These are phyloP conservation scores for Penicillium crystallinum DNA, from an alignment of 495 filamentous ascomycete species.

Conservation along the genomic window DNA sequence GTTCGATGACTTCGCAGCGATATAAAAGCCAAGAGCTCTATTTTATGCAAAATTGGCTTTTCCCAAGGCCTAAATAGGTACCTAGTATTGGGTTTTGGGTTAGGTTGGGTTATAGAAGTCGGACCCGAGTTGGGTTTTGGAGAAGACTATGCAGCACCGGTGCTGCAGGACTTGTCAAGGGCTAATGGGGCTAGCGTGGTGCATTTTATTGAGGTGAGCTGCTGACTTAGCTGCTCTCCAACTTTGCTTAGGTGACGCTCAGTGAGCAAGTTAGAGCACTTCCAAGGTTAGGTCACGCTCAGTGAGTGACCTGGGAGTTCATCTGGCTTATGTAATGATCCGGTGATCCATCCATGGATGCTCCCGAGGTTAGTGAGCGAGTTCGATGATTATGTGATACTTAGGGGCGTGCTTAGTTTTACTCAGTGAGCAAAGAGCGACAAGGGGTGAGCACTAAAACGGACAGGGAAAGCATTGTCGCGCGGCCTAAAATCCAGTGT, in stretches of 20 bases:
- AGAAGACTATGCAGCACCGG: too few relatives aligned
- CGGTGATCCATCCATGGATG: too few relatives aligned
- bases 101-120: not conserved
- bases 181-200: slow-evolving; percentile 3
- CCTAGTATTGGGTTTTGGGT: not conserved
- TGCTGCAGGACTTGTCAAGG: too few relatives aligned
- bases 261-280: not conserved
- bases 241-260: too few relatives aligned
- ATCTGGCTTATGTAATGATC: too few relatives aligned
- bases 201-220: slow-evolving; percentile 10
- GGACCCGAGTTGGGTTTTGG: not conserved
- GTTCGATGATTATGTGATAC: too few relatives aligned
- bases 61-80: not conserved
- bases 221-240: slow-evolving; percentile 8
- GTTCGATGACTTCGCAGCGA: not conserved
- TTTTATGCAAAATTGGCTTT: not conserved
- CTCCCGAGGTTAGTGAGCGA: too few relatives aligned
- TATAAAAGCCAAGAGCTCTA: not conserved
- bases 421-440: not conserved
- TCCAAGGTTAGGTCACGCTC: not conserved
- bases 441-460: not conserved
- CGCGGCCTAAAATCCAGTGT: not conserved
- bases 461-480: not conserved
- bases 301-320: too few relatives aligned
- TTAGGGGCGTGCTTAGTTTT: too few relatives aligned